A percentile compares a stretch with the other conserved stretches of the same genome.
phyloP scores from a whole-genome alignment of 495 filamentous ascomycete species.

The Neurospora sp. region DNA sequence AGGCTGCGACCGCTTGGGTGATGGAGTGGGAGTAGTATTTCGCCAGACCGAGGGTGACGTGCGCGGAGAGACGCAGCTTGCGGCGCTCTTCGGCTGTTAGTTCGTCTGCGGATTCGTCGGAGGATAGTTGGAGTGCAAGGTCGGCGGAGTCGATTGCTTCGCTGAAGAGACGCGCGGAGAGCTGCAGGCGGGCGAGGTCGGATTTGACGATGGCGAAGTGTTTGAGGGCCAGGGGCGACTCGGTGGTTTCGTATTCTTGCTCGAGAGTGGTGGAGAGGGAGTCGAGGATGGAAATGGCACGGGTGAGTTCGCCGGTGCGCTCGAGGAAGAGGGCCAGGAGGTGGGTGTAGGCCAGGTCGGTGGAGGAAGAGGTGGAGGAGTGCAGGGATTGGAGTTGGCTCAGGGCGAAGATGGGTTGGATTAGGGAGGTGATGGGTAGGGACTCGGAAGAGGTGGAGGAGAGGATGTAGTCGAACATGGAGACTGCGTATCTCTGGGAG shows the following conservation, averaged over 20 bases:
- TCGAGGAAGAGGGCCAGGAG: constrained; percentile 75
- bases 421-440: constrained; percentile 47
- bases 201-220: constrained; percentile 76
- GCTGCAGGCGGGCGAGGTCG: constrained; percentile 70
- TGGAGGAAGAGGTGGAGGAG: constrained; percentile 22
- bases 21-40: constrained; percentile 57
- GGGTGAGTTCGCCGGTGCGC: constrained; percentile 54
- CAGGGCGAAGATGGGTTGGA: constrained; percentile 76
- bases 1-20: constrained; percentile 62
- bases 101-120: constrained; percentile 48
- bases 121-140: constrained; percentile 58
- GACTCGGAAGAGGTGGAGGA: constrained; percentile 37
- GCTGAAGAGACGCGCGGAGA: constrained; percentile 54
- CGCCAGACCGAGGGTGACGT: constrained; percentile 77
- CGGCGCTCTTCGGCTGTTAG: constrained; percentile 42
- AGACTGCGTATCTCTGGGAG: constrained; percentile 66
- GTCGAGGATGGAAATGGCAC: constrained; percentile 56
- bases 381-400: constrained; percentile 63
- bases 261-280: constrained; percentile 60
- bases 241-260: constrained; percentile 70
- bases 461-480: constrained; percentile 69
- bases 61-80: constrained; percentile 68
- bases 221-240: constrained; percentile 60
- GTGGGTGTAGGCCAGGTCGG: constrained; percentile 61
- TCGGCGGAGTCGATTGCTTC: constrained; percentile 64